These are phyloP conservation scores for Phylloporus arenicola DNA, from an alignment of 768 basidiomycete species.

Conservation along the genomic window DNA sequence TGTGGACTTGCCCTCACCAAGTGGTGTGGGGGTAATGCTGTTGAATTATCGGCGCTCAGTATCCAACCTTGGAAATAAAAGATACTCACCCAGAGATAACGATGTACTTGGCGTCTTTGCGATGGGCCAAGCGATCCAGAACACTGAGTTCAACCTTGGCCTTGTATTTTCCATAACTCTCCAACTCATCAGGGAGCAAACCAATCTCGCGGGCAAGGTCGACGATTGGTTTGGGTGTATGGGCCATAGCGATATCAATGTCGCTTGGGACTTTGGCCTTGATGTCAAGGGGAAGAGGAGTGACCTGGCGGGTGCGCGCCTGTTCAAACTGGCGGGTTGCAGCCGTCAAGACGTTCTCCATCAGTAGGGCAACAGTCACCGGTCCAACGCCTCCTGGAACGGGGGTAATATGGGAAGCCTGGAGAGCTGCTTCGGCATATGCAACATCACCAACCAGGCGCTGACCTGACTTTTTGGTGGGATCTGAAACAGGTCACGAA, in stretches of 20 bases:
- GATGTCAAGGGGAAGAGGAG: constrained; percentile 74
- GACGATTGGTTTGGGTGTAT: constrained; percentile 84
- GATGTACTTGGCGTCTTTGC: constrained; percentile 94
- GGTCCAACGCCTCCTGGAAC: constrained; percentile 99
- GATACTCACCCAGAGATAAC: constrained; percentile 77
- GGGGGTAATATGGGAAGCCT: constrained; percentile 91
- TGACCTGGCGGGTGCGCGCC: constrained; percentile 59
- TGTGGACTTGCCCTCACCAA: constrained; percentile 98
- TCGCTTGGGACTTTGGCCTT: constrained; percentile 89
- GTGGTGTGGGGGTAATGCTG: constrained; percentile 92
- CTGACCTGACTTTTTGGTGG: constrained; percentile 90
- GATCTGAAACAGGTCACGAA: constrained; percentile 42
- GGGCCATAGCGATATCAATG: constrained; percentile 93
- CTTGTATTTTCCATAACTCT: constrained; percentile 94
- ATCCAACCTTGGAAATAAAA: neutral
- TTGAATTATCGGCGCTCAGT: neutral
- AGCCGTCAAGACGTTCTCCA: constrained; percentile 87
- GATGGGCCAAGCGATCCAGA: constrained; percentile 75
- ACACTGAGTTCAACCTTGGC: constrained; percentile 93
- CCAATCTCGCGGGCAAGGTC: constrained; percentile 88
- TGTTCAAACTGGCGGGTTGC: constrained; percentile 79
- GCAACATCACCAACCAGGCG: constrained; percentile 96
- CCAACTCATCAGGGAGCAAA: constrained; percentile 77
- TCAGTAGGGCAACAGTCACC: constrained; percentile 99
- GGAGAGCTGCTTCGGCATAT: constrained; percentile 64